These are phyloP conservation scores for Cladosporium sp. DNA, from an alignment of 2,329 filamentous ascomycete species.

Conservation along the genomic window DNA sequence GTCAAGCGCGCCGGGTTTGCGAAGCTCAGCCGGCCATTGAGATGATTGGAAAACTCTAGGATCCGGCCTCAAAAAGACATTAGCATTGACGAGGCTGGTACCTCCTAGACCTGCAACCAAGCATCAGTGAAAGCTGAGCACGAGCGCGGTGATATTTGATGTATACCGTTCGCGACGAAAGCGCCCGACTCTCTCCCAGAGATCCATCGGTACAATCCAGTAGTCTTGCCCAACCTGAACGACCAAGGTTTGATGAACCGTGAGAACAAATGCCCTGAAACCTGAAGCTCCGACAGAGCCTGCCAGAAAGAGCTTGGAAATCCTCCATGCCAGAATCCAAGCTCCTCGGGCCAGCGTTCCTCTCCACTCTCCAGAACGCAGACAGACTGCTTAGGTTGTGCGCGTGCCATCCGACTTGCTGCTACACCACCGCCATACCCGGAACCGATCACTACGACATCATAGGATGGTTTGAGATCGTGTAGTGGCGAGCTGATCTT, in stretches of 20 bases:
- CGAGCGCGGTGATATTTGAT: too few species aligned
- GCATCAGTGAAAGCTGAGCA: not conserved
- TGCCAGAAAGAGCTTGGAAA: slow-evolving; percentile 52
- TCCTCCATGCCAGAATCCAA: slow-evolving; percentile 8
- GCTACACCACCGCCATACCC: slow-evolving; percentile 66
- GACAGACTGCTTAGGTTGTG: slow-evolving; percentile 49
- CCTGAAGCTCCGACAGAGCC: slow-evolving; percentile 50
- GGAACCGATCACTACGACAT: slow-evolving; percentile 64
- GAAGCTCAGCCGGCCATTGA: slow-evolving; percentile 11
- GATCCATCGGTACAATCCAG: slow-evolving; percentile 60
- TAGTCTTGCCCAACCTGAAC: slow-evolving; percentile 50
- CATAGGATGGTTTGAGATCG: slow-evolving; percentile 42
- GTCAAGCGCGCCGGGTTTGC: not conserved
- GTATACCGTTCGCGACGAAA: slow-evolving; percentile 53
- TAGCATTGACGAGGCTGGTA: slow-evolving; percentile 63
- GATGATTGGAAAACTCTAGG: slow-evolving; percentile 49
- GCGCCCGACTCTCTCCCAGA: slow-evolving; percentile 62
- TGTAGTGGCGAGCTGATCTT: slow-evolving; percentile 13
- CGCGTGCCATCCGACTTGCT: slow-evolving; percentile 60
- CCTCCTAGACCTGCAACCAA: slow-evolving; percentile 54
- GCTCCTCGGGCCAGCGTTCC: slow-evolving; percentile 62
- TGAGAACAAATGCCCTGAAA: slow-evolving; percentile 50
- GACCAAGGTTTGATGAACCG: slow-evolving; percentile 36
- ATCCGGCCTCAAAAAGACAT: slow-evolving; percentile 61
- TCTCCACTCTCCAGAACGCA: slow-evolving; percentile 62